Conservation (phyloP, 2,329 filamentous ascomycete genomes). For the Colletotrichum sp. region DNA sequence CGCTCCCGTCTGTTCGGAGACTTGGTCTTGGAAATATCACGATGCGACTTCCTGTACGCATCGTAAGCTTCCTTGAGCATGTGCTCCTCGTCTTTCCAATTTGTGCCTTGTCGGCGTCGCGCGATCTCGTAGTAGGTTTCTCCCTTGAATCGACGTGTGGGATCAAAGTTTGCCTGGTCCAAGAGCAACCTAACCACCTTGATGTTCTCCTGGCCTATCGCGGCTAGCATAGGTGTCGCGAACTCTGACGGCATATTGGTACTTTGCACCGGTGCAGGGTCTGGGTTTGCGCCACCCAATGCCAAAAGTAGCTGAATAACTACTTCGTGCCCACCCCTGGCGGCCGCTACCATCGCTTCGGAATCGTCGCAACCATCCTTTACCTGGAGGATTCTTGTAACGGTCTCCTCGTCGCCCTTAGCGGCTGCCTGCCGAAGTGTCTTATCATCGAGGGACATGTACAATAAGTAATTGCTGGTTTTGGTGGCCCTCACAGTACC, state of each 20-base stretch:
- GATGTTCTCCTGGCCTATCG: slow-evolving; percentile 87
- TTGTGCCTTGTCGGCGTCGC: slow-evolving; percentile 79
- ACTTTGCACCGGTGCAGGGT: slow-evolving; percentile 66
- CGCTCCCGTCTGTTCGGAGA: slow-evolving; percentile 52
- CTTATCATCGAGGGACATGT: slow-evolving; percentile 67
- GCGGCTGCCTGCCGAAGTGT: slow-evolving; percentile 65
- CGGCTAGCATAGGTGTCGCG: slow-evolving; percentile 91
- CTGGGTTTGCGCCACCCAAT: slow-evolving; percentile 67
- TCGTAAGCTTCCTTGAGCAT: slow-evolving; percentile 80
- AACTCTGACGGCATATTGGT: slow-evolving; percentile 67
- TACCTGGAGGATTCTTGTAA: slow-evolving; percentile 65
- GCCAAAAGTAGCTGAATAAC: slow-evolving; percentile 81
- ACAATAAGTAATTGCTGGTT: slow-evolving; percentile 67
- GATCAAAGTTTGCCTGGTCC: slow-evolving; percentile 80
- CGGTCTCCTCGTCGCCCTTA: slow-evolving; percentile 65
- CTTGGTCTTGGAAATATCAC: slow-evolving; percentile 52
- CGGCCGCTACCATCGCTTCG: slow-evolving; percentile 87
- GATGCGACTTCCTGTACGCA: slow-evolving; percentile 60
- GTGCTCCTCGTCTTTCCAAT: slow-evolving; percentile 88
- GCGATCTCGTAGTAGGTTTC: slow-evolving; percentile 89
- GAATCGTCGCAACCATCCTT: slow-evolving; percentile 72
- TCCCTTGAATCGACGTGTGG: slow-evolving; percentile 76
- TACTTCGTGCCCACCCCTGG: slow-evolving; percentile 88
- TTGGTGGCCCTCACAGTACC: slow-evolving; percentile 66
- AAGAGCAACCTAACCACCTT: slow-evolving; percentile 83